Conservation (phyloP, 2,329 filamentous ascomycete genomes). For the Cytospora chrysosperma region DNA sequence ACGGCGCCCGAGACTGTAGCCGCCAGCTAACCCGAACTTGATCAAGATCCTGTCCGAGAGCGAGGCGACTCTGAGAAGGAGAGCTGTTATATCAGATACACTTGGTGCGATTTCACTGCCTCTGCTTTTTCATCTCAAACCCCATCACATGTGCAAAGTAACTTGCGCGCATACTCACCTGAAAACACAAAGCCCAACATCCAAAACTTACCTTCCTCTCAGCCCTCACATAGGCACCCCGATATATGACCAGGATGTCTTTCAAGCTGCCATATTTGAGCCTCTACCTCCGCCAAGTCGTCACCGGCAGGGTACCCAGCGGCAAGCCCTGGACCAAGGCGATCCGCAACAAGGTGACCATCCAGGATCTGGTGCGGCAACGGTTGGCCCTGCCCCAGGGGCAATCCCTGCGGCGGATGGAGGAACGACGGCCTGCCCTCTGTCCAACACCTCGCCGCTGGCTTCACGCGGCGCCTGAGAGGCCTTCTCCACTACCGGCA, state of each 20-base stretch:
- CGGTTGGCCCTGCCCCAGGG: not conserved
- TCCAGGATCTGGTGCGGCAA: not conserved
- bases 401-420: not conserved
- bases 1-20: not conserved
- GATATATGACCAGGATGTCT: not conserved
- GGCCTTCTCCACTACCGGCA: not conserved
- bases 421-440: not conserved
- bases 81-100: not conserved
- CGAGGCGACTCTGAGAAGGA: not conserved
- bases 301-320: not conserved
- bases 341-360: not conserved
- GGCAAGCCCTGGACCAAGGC: not conserved
- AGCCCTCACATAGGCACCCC: not conserved
- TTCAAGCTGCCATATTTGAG: not conserved
- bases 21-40: not conserved
- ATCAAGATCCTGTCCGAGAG: not conserved
- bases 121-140: not conserved
- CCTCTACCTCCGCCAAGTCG: not conserved
- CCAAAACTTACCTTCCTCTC: no score
- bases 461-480: not conserved
- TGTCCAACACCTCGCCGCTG: not conserved
- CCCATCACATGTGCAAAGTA: not conserved
- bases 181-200: not conserved
- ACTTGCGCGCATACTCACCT: not conserved
- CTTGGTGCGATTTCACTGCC: not conserved